These are phyloP conservation scores for Rosa chinensis DNA, from an alignment of 306 rosid species.

Conservation along the genomic window DNA sequence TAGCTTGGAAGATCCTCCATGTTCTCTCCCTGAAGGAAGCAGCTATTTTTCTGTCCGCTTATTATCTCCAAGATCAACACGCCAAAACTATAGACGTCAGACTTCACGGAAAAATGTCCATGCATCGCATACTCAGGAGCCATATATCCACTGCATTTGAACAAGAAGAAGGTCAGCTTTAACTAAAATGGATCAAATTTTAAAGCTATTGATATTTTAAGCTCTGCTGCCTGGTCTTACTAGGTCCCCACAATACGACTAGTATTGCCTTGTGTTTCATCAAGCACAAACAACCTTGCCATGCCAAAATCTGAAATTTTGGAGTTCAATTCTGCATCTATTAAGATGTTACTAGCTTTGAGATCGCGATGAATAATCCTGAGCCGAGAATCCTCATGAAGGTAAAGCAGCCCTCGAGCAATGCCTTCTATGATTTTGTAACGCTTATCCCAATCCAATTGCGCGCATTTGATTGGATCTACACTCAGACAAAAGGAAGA, in stretches of 20 bases:
- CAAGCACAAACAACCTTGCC: not conserved
- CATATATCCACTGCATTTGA: constrained; percentile 5
- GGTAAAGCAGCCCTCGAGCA: too few species aligned
- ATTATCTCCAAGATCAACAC: not conserved
- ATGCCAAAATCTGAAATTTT: constrained; percentile 13
- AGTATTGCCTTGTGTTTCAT: constrained; percentile 12
- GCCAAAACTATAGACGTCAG: not conserved
- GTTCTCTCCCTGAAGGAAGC: not conserved
- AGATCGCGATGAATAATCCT: too few species aligned
- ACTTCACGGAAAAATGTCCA: not conserved
- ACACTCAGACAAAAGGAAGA: not conserved
- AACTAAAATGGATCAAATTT: not conserved
- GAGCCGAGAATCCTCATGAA: too few species aligned
- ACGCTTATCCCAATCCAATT: too few species aligned
- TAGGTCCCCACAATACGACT: constrained; percentile 9
- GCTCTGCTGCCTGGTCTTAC: not conserved
- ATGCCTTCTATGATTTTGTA: too few species aligned
- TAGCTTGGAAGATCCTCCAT: not conserved
- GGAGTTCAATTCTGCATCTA: not conserved
- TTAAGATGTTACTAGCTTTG: too few species aligned
- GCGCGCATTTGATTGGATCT: too few species aligned
- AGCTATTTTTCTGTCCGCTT: not conserved
- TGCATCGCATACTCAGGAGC: not conserved
- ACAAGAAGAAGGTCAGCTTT: not conserved
- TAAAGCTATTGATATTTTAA: not conserved